Evolutionary conservation across 495 filamentous ascomycete genomes (phyloP), one percentile per base, ranked within the genome.

Genomic region (Staphylotrichum tortipilum): DNA sequence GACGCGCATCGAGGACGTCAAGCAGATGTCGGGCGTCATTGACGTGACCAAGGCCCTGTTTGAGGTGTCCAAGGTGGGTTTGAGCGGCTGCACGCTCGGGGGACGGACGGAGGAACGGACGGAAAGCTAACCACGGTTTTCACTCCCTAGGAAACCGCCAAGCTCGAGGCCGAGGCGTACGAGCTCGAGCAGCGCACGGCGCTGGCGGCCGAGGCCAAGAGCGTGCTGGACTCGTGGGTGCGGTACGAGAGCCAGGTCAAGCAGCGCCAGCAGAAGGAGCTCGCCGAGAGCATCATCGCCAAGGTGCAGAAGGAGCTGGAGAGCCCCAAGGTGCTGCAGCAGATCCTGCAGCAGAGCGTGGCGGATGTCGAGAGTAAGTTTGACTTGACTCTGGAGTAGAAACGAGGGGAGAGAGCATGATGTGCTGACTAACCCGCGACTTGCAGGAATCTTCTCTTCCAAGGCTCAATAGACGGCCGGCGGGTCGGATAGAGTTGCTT

Each of bases 231-330:
- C 67, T 95, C 89, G 44, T 97, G 94, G 92, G 89, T 96, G 49
- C 82, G 92, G 61, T 99, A 99, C 70, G 92, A 99, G 77, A 78
- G 85, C 50, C 92, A 97, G 76, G 89, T 97, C 62, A 99, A 96
- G 86, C 85, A 89, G 74, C 81, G 92, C 65, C 88, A 97, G 76
- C 92, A 99, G 79, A 83, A 78, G 68, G 92, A 99, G 80, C 79
- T 99, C 57, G 88, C 92, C 46, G 84, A 95, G 65, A 77, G 71
- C 65, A 74, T 99, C 69, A 97, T 99, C 59, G 80, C 80, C 70
- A 99, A 94, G 81, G 91, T 96, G 60, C 83, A 84, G 69, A 96
- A 96, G 81, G 92, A 96, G 78, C 80, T 99, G 42, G 89, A 96
- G 79, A 95, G 83, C 77, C 92, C 94, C 55, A 96, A 86, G 79